Evolutionary conservation across 495 filamentous ascomycete genomes (phyloP).

Genomic region (Echria macrotheca): DNA sequence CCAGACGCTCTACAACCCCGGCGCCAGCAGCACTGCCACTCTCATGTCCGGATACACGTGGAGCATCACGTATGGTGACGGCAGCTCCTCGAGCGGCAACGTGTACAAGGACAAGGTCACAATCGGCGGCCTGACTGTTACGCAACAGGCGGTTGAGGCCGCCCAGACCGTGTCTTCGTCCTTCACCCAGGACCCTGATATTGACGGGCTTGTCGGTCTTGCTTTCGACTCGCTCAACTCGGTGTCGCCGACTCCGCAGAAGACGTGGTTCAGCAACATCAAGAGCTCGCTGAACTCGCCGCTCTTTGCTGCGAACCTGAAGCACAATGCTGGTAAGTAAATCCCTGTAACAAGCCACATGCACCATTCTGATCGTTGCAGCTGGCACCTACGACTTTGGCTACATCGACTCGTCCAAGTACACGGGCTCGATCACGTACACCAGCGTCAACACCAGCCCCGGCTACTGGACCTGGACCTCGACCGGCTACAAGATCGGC

Average conservation of each 20-base stretch:
- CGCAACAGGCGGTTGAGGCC: conserved; percentile 63
- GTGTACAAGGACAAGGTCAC: conserved; percentile 68
- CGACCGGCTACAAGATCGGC: conserved; percentile 58
- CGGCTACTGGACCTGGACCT: conserved; percentile 70
- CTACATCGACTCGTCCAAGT: conserved; percentile 58
- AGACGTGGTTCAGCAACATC: conserved; percentile 59
- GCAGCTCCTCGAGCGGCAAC: conserved; percentile 56
- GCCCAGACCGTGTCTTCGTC: conserved; percentile 54
- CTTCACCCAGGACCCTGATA: conserved; percentile 55
- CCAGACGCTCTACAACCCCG: conserved; percentile 58
- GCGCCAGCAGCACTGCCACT: conserved; percentile 38
- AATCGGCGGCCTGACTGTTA: conserved; percentile 59
- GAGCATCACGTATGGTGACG: conserved; percentile 69
- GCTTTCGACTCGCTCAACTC: conserved; percentile 69
- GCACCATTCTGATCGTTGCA: background rate
- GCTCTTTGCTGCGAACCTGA: conserved; percentile 64
- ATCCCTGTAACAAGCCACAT: background rate
- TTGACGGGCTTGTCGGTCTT: conserved; percentile 68
- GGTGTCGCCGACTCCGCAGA: conserved; percentile 53
- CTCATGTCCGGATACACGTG: conserved; percentile 53
- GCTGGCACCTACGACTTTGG: conserved; percentile 73
- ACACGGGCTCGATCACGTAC: conserved; percentile 61
- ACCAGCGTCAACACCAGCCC: conserved; percentile 49
- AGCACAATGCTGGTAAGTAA: conserved; percentile 43
- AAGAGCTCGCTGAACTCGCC: conserved; percentile 44